These are phyloP conservation scores for Monosporascus sp. DNA, from an alignment of 2,329 filamentous ascomycete genomes.

Conservation along the genomic window DNA sequence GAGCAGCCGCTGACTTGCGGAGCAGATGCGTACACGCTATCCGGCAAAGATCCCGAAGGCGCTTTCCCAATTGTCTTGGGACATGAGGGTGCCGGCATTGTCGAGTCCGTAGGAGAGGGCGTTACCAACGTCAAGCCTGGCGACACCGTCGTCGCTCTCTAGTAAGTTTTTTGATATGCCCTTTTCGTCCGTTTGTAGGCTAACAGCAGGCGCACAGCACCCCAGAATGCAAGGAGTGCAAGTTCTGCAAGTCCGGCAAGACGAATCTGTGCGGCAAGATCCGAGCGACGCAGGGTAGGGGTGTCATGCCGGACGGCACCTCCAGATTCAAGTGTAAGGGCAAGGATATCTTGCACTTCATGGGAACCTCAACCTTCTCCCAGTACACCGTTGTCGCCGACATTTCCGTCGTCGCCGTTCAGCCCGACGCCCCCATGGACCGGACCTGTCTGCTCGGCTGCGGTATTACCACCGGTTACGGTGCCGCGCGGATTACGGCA, in stretches of 20 bases:
- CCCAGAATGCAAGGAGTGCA: conserved; percentile 95
- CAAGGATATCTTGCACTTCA: conserved; percentile 94
- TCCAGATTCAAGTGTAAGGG: conserved; percentile 92
- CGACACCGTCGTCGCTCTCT: conserved; percentile 85
- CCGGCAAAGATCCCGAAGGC: conserved; percentile 95
- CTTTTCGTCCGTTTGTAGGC: conserved; percentile 2
- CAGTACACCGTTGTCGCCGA: conserved; percentile 99
- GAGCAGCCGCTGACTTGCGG: conserved; percentile 14
- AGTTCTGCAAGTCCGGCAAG: conserved; percentile 99
- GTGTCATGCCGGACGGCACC: conserved; percentile 96
- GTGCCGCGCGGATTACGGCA: conserved; percentile 89
- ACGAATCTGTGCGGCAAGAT: conserved; percentile 99
- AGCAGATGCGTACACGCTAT: conserved; percentile 85
- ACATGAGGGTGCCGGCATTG: conserved; percentile 86
- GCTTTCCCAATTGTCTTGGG: conserved; percentile 85
- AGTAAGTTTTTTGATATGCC: conserved; percentile 47
- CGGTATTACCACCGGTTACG: conserved; percentile 97
- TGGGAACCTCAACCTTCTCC: conserved; percentile 98
- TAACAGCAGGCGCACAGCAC: conserved; percentile 53
- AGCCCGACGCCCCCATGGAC: conserved; percentile 88
- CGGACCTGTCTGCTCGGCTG: conserved; percentile 93
- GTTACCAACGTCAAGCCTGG: conserved; percentile 92
- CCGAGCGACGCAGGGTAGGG: conserved; percentile 89
- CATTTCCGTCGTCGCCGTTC: conserved; percentile 94
- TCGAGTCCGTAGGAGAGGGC: conserved; percentile 90